Evolutionary conservation across 345 rosid species (phyloP).

Genomic region (Eucalyptus sp.): DNA sequence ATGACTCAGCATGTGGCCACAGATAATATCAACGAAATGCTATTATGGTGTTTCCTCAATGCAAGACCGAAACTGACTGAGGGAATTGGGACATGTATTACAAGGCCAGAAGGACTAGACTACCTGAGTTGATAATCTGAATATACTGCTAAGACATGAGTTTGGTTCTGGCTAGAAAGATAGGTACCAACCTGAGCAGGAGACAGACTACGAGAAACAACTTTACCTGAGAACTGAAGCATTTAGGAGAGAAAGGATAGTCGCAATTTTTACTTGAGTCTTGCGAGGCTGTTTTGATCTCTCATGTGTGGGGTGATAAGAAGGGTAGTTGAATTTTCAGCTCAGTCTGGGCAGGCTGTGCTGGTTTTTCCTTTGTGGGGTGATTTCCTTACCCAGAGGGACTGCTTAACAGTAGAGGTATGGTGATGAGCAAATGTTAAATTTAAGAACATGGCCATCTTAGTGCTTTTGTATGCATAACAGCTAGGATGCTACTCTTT

Average conservation of each 20-base stretch:
- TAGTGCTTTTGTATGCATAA: not conserved
- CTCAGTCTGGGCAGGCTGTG: not conserved
- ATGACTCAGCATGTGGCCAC: not conserved
- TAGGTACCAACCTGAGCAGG: not conserved
- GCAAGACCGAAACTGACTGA: not conserved
- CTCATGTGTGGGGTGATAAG: not conserved
- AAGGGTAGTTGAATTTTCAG: not conserved
- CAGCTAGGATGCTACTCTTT: not conserved
- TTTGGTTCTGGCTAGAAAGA: not conserved
- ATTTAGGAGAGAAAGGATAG: not conserved
- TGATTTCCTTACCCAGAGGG: not conserved
- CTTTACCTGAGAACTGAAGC: not conserved
- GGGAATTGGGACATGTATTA: not conserved
- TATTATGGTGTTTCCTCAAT: not conserved
- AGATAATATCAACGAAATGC: not conserved
- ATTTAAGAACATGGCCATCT: not conserved
- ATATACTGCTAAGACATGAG: not conserved
- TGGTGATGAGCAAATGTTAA: not conserved
- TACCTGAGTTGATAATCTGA: not conserved
- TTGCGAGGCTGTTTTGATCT: not conserved
- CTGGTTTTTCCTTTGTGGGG: not conserved
- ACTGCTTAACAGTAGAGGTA: not conserved
- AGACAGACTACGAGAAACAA: not conserved
- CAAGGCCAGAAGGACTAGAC: not conserved
- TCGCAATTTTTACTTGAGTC: not conserved